Conservation (phyloP, 2,329 filamentous ascomycete species). For the Pseudogymnoascus sp. region DNA sequence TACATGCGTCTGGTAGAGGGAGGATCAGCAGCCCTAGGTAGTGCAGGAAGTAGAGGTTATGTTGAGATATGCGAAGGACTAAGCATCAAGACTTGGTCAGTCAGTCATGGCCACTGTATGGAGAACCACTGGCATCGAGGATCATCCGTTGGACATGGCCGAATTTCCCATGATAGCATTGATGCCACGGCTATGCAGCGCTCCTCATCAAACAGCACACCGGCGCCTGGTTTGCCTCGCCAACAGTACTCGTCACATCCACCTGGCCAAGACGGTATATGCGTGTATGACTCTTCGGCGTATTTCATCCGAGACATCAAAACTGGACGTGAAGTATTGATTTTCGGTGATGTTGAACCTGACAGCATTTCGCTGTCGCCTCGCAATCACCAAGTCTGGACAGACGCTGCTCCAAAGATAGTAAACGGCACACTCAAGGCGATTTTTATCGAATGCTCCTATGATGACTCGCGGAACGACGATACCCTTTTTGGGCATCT, state of each 20-base stretch:
- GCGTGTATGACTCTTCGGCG: constrained; percentile 80
- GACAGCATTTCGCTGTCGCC: constrained; percentile 77
- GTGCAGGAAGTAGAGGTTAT: constrained; percentile 54
- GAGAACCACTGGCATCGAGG: constrained; percentile 63
- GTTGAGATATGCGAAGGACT: constrained; percentile 82
- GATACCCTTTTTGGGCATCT: constrained; percentile 82
- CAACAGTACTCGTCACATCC: background rate
- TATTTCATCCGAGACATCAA: constrained; percentile 79
- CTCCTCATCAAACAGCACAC: background rate
- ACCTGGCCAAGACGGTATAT: constrained; percentile 39
- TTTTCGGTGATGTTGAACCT: constrained; percentile 94
- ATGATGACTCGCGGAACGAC: constrained; percentile 70
- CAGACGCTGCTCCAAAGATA: constrained; percentile 80
- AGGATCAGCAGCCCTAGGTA: constrained; percentile 71
- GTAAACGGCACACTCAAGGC: constrained; percentile 62
- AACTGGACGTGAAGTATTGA: constrained; percentile 69
- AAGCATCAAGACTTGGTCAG: constrained; percentile 76
- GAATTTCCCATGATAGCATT: background rate
- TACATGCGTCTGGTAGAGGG: constrained; percentile 85
- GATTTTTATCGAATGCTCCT: constrained; percentile 95
- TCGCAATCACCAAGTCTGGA: constrained; percentile 77
- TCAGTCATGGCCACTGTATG: constrained; percentile 87
- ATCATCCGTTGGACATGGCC: constrained; percentile 26
- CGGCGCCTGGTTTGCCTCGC: background rate
- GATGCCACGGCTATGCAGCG: background rate